Base-by-base conservation (phyloP, 805 yeast species). In the Huiozyma naganishii region DNA sequence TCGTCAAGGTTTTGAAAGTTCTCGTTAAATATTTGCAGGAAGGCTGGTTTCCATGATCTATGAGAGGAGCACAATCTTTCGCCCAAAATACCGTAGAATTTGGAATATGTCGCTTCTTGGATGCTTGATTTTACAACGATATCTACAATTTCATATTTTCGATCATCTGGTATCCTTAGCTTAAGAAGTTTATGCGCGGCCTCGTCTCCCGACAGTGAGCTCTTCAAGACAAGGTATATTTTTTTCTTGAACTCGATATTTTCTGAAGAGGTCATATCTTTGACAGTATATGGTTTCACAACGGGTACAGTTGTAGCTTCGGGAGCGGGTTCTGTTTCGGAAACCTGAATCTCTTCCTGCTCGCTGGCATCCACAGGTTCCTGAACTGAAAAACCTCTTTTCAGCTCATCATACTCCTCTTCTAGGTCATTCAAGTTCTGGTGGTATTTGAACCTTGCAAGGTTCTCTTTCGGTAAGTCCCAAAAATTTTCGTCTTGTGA, bases 201-300 rank as follows among this genome's bases (percentile, higher is more conserved):
- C 67, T 92, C 98, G 51, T 86, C 95, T 5, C 89, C 79, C 0
- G 94, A 80, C 80, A 90, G 76, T 47, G 95, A 79, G 23, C 96
- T 86, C 81, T 85, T 87, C 7, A 92, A 67, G 0, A 90, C 81
- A 29, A 89, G 65, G 53, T 90, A 90, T 2, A 90, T 82, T 1
- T 74, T 74, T 52, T 86, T 86, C 52, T 86, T 86, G 51, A 78
- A 77, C 41, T 79, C 77, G 1, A 78, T 67, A 29, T 79, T 62
- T 27, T 76, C 76, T 0, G 79, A 64, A 39, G 81, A 81, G 0
- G 95, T 83, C 69, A 82, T 62, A 59, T 89, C 96, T 36, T 69
- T 67, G 10, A 45, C 38, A 36, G 23, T 17, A 17, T 17, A 2
- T 17, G 23, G 23, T 17, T 17, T 17, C 23, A 17, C 23, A 80